Percentiles rank a stretch among this genome's conserved stretches.
phyloP scores from a whole-genome alignment of 2,329 filamentous ascomycete genomes.

The Chrysosporium keratinophilum region DNA sequence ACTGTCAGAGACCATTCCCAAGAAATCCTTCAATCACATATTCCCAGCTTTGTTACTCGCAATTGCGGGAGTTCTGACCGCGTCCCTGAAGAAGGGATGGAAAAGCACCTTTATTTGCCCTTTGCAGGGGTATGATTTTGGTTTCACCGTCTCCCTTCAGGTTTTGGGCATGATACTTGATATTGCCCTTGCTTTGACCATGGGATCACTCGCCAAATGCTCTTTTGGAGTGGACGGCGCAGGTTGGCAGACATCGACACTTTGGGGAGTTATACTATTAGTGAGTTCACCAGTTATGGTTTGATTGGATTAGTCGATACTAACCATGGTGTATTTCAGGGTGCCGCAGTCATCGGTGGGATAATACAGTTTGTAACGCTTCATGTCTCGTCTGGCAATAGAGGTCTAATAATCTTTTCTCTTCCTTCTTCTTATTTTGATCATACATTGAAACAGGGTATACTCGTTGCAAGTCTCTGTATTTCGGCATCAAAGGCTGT shows the following conservation, averaged over 20 bases:
- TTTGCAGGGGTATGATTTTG: conserved; percentile 26
- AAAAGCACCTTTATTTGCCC: conserved; percentile 44
- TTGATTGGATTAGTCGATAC: background rate
- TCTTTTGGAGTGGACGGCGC: conserved; percentile 5
- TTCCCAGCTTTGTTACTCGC: conserved; percentile 31
- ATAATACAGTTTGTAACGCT: conserved; percentile 6
- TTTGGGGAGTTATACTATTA: conserved; percentile 14
- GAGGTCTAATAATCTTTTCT: background rate
- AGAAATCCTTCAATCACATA: conserved; percentile 27
- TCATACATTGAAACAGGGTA: conserved; percentile 29
- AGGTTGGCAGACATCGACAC: conserved; percentile 10
- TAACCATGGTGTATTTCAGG: conserved; percentile 1
- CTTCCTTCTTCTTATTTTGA: conserved; percentile 6
- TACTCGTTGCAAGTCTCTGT: conserved; percentile 27
- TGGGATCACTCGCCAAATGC: conserved; percentile 17
- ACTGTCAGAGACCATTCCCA: conserved; percentile 13
- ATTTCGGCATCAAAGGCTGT: conserved; percentile 34
- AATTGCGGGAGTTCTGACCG: conserved; percentile 30
- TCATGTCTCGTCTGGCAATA: conserved; percentile 5
- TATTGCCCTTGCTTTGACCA: conserved; percentile 30
- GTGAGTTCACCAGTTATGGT: conserved; percentile 8
- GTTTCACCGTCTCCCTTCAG: conserved; percentile 31
- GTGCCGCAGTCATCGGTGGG: conserved; percentile 7
- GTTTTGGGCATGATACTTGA: conserved; percentile 34
- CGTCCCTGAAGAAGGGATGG: conserved; percentile 28